Percentiles rank a stretch among this genome's conserved stretches.
phyloP scores from a whole-genome alignment of 495 filamentous ascomycete genomes.

The Neurospora sp. region DNA sequence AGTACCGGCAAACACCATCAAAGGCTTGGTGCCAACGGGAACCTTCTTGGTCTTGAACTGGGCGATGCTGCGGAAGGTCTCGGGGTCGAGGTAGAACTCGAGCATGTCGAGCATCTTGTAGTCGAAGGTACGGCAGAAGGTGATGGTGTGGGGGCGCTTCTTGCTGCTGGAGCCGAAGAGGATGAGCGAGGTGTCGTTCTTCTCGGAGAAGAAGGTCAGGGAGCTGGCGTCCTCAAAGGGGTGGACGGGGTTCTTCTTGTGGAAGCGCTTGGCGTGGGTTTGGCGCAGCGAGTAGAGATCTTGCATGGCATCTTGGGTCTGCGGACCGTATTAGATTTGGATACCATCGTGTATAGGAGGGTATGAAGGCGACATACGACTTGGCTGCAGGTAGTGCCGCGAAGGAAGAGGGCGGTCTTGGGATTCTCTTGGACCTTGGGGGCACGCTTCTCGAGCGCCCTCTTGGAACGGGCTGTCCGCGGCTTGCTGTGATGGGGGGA shows the following conservation, averaged over 20 bases:
- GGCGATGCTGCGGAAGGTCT: constrained; percentile 51
- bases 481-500: constrained; percentile 55
- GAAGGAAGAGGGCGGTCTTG: constrained; percentile 77
- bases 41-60: constrained; percentile 80
- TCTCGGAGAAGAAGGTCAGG: constrained; percentile 85
- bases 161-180: constrained; percentile 77
- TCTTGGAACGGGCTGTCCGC: constrained; percentile 85
- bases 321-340: not conserved
- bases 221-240: constrained; percentile 85
- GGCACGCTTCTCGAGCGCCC: constrained; percentile 79
- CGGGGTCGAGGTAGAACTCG: constrained; percentile 68
- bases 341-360: not conserved
- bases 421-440: constrained; percentile 83
- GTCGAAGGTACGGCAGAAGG: constrained; percentile 71
- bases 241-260: constrained; percentile 80
- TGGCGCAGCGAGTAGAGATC: constrained; percentile 76
- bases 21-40: constrained; percentile 71
- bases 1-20: constrained; percentile 78
- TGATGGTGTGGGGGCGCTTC: constrained; percentile 86
- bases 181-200: constrained; percentile 71
- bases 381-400: constrained; percentile 69
- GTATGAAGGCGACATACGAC: constrained; percentile 31
- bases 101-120: constrained; percentile 87
- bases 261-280: constrained; percentile 73
- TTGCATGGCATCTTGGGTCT: constrained; percentile 59